Base-by-base conservation (phyloP, 2,329 filamentous ascomycete genomes). In the Xylaria multiplex region DNA sequence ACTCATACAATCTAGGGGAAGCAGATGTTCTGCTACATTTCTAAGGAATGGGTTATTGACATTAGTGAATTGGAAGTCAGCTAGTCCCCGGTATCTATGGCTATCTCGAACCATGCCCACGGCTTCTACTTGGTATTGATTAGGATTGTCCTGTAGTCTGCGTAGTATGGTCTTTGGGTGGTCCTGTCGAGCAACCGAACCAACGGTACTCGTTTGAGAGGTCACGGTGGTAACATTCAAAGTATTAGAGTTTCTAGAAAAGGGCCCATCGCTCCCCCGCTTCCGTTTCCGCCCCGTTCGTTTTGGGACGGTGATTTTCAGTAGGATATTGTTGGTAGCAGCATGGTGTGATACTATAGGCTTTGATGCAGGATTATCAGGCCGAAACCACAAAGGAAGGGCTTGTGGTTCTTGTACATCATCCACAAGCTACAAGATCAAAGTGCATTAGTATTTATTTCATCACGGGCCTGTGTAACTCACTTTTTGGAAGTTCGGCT, bases 201-300 rank as follows among this genome's bases (percentile, higher is more conserved):
- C 75, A 14, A 84, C 78, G 19, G 76, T 69, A 27, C 76, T 67
- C 24, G 69, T 63, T 43, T 70, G 61, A 11, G 70, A 64, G 32
- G 61, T 67, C 2, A 59, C 19, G 1, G 65, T 43, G 35, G 72
- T 69, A 37, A 70, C 63, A 61, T 78, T 73, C 2, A 75, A 53
- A 16, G 79, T 69, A 13, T 81, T 74, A 5, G 79, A 42, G 57
- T 82, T 79, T 3, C 83, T 83, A 46, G 83, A 79, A 75, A 88
- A 95, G 0, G 90, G 88, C 4, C 84, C 90, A 62, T 89, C 77
- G 5, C 88, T 88, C n/a, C 93, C 93, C 71, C 90, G 85, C 80
- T 94, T 97, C 65, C 94, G 87, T 79, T 92, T 97, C 66, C 93
- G 87, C 2, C 94, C 94, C 2, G 93, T 97, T 62, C 93, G 85